Evolutionary conservation across 2,329 filamentous ascomycete species (phyloP).

Genomic region (Exophiala calicioides): DNA sequence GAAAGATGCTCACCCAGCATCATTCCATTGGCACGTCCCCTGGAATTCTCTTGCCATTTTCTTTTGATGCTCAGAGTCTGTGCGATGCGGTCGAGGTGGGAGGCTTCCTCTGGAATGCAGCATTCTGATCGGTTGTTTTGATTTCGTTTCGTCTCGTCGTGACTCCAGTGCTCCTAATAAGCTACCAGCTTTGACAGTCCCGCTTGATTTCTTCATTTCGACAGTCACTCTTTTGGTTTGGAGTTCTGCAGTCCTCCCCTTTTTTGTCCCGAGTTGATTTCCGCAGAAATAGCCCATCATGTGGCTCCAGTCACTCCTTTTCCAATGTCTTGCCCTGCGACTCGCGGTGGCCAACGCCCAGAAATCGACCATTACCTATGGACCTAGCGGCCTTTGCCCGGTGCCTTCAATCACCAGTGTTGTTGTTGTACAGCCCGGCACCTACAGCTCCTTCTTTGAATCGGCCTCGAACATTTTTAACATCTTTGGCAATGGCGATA

Average conservation of each 20-base stretch:
- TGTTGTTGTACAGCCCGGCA: constrained; percentile 22
- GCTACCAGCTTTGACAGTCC: constrained; percentile 10
- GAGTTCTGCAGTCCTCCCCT: constrained; percentile 25
- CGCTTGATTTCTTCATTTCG: constrained; percentile 7
- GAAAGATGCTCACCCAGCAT: constrained; percentile 2
- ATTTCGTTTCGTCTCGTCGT: constrained; percentile 9
- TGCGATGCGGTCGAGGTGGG: constrained; percentile 18
- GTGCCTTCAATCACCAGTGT: constrained; percentile 20
- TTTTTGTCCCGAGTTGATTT: constrained; percentile 6
- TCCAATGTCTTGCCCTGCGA: constrained; percentile 18
- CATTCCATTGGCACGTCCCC: constrained; percentile 18
- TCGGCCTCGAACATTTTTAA: constrained; percentile 28
- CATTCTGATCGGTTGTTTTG: constrained; percentile 28
- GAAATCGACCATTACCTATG: constrained; percentile 21
- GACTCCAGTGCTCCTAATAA: constrained; percentile 24
- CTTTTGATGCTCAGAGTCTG: constrained; percentile 4
- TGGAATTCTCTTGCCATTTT: constrained; percentile 3
- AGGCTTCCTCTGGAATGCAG: constrained; percentile 25
- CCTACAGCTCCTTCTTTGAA: constrained; percentile 29
- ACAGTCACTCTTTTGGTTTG: constrained; percentile 29
- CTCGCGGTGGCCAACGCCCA: constrained; percentile 21
- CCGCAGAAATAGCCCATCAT: constrained; percentile 17
- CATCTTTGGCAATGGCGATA: constrained; percentile 26
- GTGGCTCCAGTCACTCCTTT: constrained; percentile 25
- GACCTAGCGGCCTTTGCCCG: constrained; percentile 21